Evolutionary conservation across 441 rosid genomes (phyloP).

Genomic region (Erodium moschatum): DNA sequence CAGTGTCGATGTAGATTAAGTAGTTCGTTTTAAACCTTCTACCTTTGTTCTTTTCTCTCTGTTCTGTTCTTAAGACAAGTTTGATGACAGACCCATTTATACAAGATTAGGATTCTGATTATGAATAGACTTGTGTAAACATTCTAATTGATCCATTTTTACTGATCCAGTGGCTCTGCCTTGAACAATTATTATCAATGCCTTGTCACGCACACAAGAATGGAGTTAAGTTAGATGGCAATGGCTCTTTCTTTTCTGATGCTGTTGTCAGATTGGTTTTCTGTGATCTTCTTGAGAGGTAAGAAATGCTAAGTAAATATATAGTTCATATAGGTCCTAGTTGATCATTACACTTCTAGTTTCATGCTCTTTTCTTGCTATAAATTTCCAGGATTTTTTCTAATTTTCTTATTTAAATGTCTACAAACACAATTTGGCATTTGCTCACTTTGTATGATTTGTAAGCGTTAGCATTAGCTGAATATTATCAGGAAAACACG

Average conservation of each 20-base stretch:
- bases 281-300: constrained; percentile 81
- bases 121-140: constrained; percentile 8
- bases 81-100: neutral
- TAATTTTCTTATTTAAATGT: neutral
- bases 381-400: neutral
- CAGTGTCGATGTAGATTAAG: constrained; percentile 1
- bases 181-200: constrained; percentile 64
- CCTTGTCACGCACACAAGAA: constrained; percentile 39
- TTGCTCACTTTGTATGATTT: neutral
- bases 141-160: constrained; percentile 20
- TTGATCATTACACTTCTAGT: neutral
- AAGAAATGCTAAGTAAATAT: constrained; percentile 18
- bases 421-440: neutral
- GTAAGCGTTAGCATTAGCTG: neutral
- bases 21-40: neutral
- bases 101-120: neutral
- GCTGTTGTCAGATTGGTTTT: constrained; percentile 46
- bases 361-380: neutral
- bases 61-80: neutral
- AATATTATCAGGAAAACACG: neutral
- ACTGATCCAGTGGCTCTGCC: constrained; percentile 73
- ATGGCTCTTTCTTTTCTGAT: constrained; percentile 49
- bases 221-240: constrained; percentile 40
- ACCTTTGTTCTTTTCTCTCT: neutral
- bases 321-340: neutral